Percentiles rank a stretch among this genome's conserved stretches.
phyloP scores from a whole-genome alignment of 2,329 filamentous ascomycete genomes.

The Plenodomus biglobosus region DNA sequence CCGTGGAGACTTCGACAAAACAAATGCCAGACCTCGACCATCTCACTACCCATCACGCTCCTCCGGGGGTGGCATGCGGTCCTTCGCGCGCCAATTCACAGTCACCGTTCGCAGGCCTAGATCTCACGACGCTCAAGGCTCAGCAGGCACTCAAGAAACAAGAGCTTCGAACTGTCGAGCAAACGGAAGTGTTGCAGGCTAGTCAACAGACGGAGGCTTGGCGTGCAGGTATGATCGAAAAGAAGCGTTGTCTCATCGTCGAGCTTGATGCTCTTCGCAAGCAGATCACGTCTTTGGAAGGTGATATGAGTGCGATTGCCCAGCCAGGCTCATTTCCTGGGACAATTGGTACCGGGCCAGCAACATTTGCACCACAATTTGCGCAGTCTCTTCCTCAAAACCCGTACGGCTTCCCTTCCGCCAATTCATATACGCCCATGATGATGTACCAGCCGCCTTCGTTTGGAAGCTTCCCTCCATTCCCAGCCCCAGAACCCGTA shows the following conservation, averaged over 20 bases:
- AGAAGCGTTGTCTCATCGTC: slow-evolving; percentile 40
- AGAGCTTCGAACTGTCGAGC: slow-evolving; percentile 40
- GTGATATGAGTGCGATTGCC: slow-evolving; percentile 11
- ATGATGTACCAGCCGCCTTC: slow-evolving; percentile 30
- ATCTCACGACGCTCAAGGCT: slow-evolving; percentile 29
- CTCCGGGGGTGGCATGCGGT: slow-evolving; percentile 11
- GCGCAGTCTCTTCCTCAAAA: slow-evolving; percentile 28
- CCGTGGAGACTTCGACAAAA: slow-evolving; percentile 19
- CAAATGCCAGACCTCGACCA: slow-evolving; percentile 9
- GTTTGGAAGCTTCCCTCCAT: slow-evolving; percentile 21
- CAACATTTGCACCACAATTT: slow-evolving; percentile 27
- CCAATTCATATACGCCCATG: slow-evolving; percentile 27
- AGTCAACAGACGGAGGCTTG: slow-evolving; percentile 36
- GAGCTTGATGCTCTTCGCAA: slow-evolving; percentile 42
- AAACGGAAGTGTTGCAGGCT: slow-evolving; percentile 41
- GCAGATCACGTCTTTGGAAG: slow-evolving; percentile 35
- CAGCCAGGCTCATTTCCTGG: slow-evolving; percentile 14
- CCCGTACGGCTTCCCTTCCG: slow-evolving; percentile 26
- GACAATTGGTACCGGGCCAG: slow-evolving; percentile 9
- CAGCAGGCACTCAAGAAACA: slow-evolving; percentile 37
- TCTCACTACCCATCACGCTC: slow-evolving; percentile 13
- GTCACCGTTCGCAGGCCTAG: slow-evolving; percentile 25
- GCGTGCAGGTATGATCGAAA: slow-evolving; percentile 38
- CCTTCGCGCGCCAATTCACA: slow-evolving; percentile 22
- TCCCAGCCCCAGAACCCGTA: slow-evolving; percentile 22